Evolutionary conservation across 495 filamentous ascomycete species (phyloP).

Genomic region (Hyaloscypha hepaticicola): DNA sequence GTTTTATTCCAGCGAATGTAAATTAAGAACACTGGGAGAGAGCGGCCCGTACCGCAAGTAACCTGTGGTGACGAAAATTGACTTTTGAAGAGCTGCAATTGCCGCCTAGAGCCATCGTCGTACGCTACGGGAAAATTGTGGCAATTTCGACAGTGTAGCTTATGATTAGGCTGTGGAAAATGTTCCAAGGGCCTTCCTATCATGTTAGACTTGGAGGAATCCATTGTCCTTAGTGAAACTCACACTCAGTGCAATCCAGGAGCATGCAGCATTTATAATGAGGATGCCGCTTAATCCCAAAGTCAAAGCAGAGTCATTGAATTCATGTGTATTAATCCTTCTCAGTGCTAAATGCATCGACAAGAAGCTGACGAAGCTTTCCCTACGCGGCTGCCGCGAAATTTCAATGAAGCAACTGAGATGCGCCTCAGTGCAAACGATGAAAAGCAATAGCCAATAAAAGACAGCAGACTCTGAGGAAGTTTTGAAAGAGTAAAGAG

Average conservation of each 20-base stretch:
- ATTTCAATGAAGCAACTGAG: not conserved
- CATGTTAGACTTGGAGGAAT: slow-evolving; percentile 22
- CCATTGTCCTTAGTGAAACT: slow-evolving; percentile 4
- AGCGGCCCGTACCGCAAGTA: slow-evolving; percentile 38
- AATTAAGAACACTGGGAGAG: too few species aligned
- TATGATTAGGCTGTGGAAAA: slow-evolving; percentile 22
- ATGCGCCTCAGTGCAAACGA: not conserved
- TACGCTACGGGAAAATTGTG: slow-evolving; percentile 58
- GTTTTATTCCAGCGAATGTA: too few species aligned
- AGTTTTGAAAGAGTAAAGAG: not conserved
- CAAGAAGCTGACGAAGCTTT: slow-evolving; percentile 28
- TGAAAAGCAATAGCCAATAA: not conserved
- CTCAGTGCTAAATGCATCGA: slow-evolving; percentile 33
- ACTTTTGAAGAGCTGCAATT: slow-evolving; percentile 40
- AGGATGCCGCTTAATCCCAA: slow-evolving; percentile 27
- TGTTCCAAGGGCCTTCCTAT: slow-evolving; percentile 37
- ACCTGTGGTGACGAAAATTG: slow-evolving; percentile 33
- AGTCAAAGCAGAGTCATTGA: slow-evolving; percentile 33
- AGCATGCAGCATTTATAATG: slow-evolving; percentile 28
- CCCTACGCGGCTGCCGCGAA: slow-evolving; percentile 11
- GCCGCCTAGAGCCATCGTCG: slow-evolving; percentile 62
- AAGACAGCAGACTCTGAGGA: not conserved
- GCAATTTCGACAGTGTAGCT: slow-evolving; percentile 52
- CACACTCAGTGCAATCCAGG: slow-evolving; percentile 40
- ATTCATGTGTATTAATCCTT: slow-evolving; percentile 36